phyloP scores from a whole-genome alignment of 352 stramenopile genomes.

The Globisporangium lucens region DNA sequence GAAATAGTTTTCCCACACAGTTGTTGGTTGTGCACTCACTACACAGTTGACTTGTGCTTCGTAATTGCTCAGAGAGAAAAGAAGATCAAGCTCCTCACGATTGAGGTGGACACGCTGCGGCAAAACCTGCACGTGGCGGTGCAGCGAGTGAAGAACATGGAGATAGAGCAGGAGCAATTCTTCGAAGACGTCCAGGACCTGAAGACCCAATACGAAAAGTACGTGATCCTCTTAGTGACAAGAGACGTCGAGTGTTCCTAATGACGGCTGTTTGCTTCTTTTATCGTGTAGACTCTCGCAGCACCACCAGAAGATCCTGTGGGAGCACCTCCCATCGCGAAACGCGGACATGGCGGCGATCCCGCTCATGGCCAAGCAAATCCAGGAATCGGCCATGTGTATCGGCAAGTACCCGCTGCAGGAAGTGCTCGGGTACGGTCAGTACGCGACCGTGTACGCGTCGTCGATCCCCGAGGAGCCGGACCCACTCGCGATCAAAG shows the following conservation, averaged over 20 bases:
- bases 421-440: conserved; percentile 75
- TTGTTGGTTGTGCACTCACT: background rate
- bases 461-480: conserved; percentile 22
- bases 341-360: conserved; percentile 59
- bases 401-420: conserved; percentile 73
- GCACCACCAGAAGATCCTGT: conserved; percentile 66
- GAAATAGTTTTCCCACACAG: background rate
- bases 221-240: background rate
- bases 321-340: conserved; percentile 64
- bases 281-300: conserved; percentile 32
- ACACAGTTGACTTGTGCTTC: too few species aligned
- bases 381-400: conserved; percentile 46
- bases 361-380: conserved; percentile 33
- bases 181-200: conserved; percentile 71
- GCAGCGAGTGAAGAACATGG: conserved; percentile 70
- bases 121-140: conserved; percentile 38
- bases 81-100: conserved; percentile 43
- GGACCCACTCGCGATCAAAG: conserved; percentile 64
- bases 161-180: conserved; percentile 86
- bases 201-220: conserved; percentile 70
- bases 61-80: conserved; percentile 33
- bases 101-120: conserved; percentile 39
- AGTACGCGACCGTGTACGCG: conserved; percentile 80
- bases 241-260: background rate
- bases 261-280: conserved; percentile 1